Evolutionary conservation across 371 early-diverging fungal genomes (phyloP).

Genomic region (Spraguea lophii): DNA sequence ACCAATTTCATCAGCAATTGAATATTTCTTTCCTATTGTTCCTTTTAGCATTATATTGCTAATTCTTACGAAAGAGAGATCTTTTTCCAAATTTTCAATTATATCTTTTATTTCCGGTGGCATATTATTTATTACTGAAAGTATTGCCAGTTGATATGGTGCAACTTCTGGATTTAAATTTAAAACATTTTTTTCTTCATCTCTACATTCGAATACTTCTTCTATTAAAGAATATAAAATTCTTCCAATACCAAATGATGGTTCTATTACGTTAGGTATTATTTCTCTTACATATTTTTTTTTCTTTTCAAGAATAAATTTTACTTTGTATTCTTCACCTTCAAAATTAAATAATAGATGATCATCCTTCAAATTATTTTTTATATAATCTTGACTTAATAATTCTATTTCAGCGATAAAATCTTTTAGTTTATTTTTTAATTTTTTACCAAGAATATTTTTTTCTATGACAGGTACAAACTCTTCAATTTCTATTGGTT

Average conservation of each 20-base stretch:
- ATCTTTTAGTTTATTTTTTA: conserved; percentile 20
- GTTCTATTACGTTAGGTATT: conserved; percentile 94
- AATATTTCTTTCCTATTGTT: conserved; percentile 88
- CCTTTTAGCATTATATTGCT: conserved; percentile 61
- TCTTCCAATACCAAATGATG: conserved; percentile 97
- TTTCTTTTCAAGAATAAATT: neutral
- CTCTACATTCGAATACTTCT: conserved; percentile 75
- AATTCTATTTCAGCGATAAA: conserved; percentile 18
- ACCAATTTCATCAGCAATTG: conserved; percentile 92
- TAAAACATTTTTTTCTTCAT: conserved; percentile 56
- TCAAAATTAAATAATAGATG: conserved; percentile 1
- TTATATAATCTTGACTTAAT: conserved; percentile 19
- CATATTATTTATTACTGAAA: conserved; percentile 63
- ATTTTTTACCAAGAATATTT: conserved; percentile 51
- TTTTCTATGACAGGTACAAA: conserved; percentile 44
- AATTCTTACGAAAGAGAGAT: conserved; percentile 47
- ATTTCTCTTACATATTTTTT: conserved; percentile 59
- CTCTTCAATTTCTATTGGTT: conserved; percentile 48
- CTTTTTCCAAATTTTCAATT: conserved; percentile 48
- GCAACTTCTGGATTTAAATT: conserved; percentile 55
- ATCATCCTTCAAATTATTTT: conserved; percentile 4
- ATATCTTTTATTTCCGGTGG: conserved; percentile 55
- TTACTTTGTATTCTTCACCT: conserved; percentile 12
- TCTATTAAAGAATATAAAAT: conserved; percentile 86
- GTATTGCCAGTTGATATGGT: conserved; percentile 72